Percentiles rank a stretch among this genome's conserved stretches.
phyloP scores from a whole-genome alignment of 352 stramenopile genomes.

The Blastocystis hominis region DNA sequence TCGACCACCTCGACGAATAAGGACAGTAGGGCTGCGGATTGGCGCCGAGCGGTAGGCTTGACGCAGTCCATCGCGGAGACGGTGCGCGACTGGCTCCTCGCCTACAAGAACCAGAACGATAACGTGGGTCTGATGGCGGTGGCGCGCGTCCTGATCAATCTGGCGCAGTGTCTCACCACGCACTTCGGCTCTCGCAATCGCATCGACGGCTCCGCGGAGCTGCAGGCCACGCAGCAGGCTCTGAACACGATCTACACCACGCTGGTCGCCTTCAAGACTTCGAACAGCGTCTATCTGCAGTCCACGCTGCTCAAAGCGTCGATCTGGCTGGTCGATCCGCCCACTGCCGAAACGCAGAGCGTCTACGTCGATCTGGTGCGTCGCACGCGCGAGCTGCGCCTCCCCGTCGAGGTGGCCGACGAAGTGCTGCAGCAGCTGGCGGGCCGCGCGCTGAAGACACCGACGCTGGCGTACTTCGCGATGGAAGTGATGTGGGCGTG shows the following conservation, averaged over 20 bases:
- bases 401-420: neutral
- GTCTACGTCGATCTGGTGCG: neutral
- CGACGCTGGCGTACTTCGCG: constrained; percentile 15
- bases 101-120: neutral
- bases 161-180: constrained; percentile 2
- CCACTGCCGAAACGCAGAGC: neutral
- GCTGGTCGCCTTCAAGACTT: neutral
- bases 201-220: neutral
- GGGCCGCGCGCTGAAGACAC: neutral
- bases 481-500: constrained; percentile 34
- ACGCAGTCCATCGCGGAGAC: neutral
- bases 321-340: constrained; percentile 46
- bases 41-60: neutral
- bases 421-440: constrained; percentile 11
- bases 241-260: neutral
- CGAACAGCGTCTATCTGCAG: constrained; percentile 25
- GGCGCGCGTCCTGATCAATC: neutral
- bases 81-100: neutral
- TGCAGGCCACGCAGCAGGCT: neutral
- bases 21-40: neutral
- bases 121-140: constrained; percentile 1
- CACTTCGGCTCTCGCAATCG: neutral
- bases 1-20: neutral
- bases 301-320: constrained; percentile 8
- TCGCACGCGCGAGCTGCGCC: neutral